Conservation (phyloP, 1,139 yeast species). For the Casaregolazyma suthepensis region DNA sequence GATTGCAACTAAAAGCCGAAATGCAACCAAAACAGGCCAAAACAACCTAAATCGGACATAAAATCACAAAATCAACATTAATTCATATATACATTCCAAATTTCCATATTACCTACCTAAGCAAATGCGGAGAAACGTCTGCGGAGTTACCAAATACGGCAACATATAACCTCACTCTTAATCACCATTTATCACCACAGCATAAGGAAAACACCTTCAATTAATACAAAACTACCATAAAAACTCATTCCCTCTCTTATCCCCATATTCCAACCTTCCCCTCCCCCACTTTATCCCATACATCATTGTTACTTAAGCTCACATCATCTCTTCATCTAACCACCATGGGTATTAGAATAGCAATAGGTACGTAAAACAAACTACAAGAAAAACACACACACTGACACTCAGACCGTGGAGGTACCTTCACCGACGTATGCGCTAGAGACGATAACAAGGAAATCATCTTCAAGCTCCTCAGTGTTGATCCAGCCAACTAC, state of each 20-base stretch:
- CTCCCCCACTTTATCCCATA: no score
- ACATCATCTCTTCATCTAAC: not conserved
- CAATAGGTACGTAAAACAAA: constrained; percentile 19
- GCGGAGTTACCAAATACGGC: not conserved
- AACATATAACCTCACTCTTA: not conserved
- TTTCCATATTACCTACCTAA: not conserved
- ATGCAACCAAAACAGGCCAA: no score
- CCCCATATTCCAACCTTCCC: not conserved
- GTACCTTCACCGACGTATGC: constrained; percentile 82
- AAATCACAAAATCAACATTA: not conserved
- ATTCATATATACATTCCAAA: not conserved
- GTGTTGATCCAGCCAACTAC: constrained; percentile 84
- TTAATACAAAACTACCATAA: no score
- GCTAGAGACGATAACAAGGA: constrained; percentile 40
- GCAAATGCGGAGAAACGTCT: not conserved
- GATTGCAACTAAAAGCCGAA: not conserved
- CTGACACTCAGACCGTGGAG: constrained; percentile 38
- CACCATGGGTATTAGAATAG: constrained; percentile 18
- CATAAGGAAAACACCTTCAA: not conserved
- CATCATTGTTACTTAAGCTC: not conserved
- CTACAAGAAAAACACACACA: not conserved
- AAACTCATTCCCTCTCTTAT: not conserved
- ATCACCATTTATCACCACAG: not conserved
- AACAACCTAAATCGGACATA: not conserved
- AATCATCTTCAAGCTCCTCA: constrained; percentile 62